A percentile compares a stretch with the other conserved stretches of the same genome.
These are phyloP conservation scores for Aspergillus unguis DNA, from an alignment of 2,329 filamentous ascomycete genomes.

Conservation along the genomic window DNA sequence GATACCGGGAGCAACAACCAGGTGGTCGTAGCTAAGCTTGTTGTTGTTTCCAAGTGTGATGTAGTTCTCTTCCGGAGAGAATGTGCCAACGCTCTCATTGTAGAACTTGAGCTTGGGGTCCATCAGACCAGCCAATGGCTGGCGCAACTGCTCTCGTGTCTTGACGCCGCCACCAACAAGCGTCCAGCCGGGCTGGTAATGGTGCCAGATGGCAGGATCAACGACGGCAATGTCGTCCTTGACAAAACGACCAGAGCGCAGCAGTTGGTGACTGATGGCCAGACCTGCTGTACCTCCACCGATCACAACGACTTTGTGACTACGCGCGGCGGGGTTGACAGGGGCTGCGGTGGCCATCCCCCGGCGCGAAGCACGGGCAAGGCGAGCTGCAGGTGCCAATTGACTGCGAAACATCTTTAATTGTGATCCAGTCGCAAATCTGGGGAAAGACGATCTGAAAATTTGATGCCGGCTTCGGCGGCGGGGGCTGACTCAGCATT, in stretches of 20 bases:
- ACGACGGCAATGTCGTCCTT: slow-evolving; percentile 62
- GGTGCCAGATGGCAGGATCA: slow-evolving; percentile 61
- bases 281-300: slow-evolving; percentile 66
- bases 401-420: slow-evolving; percentile 27
- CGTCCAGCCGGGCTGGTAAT: slow-evolving; percentile 70
- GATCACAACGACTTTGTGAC: slow-evolving; percentile 64
- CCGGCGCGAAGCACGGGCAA: slow-evolving; percentile 16
- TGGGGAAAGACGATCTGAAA: background rate
- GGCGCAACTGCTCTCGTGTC: slow-evolving; percentile 56
- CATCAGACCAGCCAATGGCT: slow-evolving; percentile 51
- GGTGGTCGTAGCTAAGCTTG: slow-evolving; percentile 60
- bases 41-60: slow-evolving; percentile 56
- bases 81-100: slow-evolving; percentile 48
- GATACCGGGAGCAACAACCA: slow-evolving; percentile 61
- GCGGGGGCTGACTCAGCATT: background rate
- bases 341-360: slow-evolving; percentile 33
- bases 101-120: slow-evolving; percentile 63
- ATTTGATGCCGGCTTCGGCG: background rate
- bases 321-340: slow-evolving; percentile 36
- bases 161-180: slow-evolving; percentile 66
- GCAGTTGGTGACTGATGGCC: slow-evolving; percentile 64
- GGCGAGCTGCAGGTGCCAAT: slow-evolving; percentile 22
- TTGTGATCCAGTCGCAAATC: background rate
- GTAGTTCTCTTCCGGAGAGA: slow-evolving; percentile 56
- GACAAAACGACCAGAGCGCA: slow-evolving; percentile 55